Conservation (phyloP, 2,329 filamentous ascomycete species). For the Penicillium aurantiogriseum region DNA sequence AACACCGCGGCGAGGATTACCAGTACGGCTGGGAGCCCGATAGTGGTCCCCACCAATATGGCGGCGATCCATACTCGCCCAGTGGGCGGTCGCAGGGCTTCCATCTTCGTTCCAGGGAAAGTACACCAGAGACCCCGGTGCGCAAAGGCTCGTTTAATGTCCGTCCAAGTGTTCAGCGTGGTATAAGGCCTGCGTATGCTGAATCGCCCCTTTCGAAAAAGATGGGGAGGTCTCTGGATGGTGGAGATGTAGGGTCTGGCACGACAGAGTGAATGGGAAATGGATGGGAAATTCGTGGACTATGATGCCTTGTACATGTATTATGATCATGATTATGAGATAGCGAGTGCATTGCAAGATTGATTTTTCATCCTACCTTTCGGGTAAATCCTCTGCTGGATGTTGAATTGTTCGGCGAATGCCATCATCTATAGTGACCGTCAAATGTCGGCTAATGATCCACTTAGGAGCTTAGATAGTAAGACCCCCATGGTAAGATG, state of each 20-base stretch:
- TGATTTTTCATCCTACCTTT: background rate
- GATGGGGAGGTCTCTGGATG: constrained; percentile 26
- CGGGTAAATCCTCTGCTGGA: background rate
- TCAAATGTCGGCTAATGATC: too few relatives aligned
- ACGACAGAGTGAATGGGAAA: constrained; percentile 13
- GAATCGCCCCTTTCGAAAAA: constrained; percentile 38
- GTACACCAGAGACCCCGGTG: constrained; percentile 33
- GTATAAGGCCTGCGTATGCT: constrained; percentile 22
- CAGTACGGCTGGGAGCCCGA: constrained; percentile 45
- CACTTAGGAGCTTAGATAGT: background rate
- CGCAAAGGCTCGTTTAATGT: constrained; percentile 23
- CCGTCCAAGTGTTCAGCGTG: constrained; percentile 22
- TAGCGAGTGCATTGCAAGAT: background rate
- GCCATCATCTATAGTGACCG: background rate
- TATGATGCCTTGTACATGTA: constrained; percentile 1
- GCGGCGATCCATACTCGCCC: constrained; percentile 31
- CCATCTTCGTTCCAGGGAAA: constrained; percentile 34
- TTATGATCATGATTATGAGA: constrained; percentile 6
- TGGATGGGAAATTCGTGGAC: background rate
- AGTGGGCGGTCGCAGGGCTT: constrained; percentile 26
- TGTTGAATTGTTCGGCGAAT: background rate
- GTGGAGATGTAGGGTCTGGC: constrained; percentile 34
- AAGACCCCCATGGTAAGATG: background rate
- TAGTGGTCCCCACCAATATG: constrained; percentile 26
- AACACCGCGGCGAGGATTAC: constrained; percentile 65